phyloP scores from a whole-genome alignment of 148 eudicot species.

The Chenopodium formosanum region DNA sequence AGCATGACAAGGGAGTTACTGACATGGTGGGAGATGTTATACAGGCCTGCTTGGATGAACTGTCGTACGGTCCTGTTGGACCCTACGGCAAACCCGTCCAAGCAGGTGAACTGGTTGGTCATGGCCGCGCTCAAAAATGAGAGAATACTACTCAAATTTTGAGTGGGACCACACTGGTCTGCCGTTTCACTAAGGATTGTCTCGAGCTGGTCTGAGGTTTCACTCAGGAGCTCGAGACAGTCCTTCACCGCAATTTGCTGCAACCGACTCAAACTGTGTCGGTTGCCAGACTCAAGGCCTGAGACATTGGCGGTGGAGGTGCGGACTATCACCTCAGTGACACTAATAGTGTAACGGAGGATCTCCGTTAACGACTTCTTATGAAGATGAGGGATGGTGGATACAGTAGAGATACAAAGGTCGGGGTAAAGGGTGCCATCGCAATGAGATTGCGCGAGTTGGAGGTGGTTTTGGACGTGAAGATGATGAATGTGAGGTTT shows the following conservation, averaged over 20 bases:
- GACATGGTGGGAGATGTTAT: slow-evolving; percentile 57
- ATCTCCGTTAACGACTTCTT: slow-evolving; percentile 47
- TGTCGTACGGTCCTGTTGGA: slow-evolving; percentile 35
- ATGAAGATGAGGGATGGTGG: slow-evolving; percentile 52
- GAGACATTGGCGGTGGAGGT: slow-evolving; percentile 38
- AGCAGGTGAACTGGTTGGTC: slow-evolving; percentile 86
- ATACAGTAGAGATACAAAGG: slow-evolving; percentile 69
- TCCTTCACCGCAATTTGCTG: slow-evolving; percentile 63
- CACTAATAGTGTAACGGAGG: slow-evolving; percentile 47
- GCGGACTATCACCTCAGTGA: slow-evolving; percentile 40
- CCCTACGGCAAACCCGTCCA: slow-evolving; percentile 62
- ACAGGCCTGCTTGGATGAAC: slow-evolving; percentile 33
- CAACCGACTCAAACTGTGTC: slow-evolving; percentile 24
- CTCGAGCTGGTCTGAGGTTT: slow-evolving; percentile 54
- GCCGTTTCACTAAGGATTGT: slow-evolving; percentile 32
- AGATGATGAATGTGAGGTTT: slow-evolving; percentile 21
- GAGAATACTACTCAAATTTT: slow-evolving; percentile 37
- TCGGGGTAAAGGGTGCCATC: slow-evolving; percentile 60
- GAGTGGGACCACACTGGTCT: slow-evolving; percentile 13
- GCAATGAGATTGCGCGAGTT: slow-evolving; percentile 46
- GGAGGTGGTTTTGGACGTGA: slow-evolving; percentile 40
- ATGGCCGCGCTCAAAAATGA: slow-evolving; percentile 71
- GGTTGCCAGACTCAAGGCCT: slow-evolving; percentile 14
- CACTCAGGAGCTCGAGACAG: slow-evolving; percentile 64
- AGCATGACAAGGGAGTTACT: slow-evolving; percentile 77